Percentiles rank a stretch among this genome's conserved stretches.
Evolutionary conservation across 116 monocot genomes (phyloP).

Genomic region (Phalaenopsis hybrid): DNA sequence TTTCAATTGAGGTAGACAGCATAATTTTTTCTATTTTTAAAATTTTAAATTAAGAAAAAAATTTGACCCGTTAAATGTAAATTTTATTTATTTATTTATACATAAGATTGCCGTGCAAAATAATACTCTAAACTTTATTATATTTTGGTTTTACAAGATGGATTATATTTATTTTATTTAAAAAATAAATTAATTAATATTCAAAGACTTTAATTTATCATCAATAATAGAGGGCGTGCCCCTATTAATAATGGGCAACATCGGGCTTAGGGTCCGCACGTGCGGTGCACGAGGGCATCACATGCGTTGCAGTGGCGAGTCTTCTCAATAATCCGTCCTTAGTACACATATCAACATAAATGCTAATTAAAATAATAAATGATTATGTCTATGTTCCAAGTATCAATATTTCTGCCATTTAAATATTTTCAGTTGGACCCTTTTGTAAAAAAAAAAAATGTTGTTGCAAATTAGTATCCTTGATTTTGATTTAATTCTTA

Average conservation of each 20-base stretch:
- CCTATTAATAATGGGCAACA: background rate
- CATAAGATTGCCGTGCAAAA: too few species aligned
- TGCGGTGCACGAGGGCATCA: constrained; percentile 4
- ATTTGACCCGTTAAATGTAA: too few species aligned
- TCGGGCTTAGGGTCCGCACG: background rate
- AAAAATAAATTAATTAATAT: background rate
- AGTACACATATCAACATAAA: background rate
- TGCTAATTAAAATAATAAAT: background rate
- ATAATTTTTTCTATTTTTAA: too few species aligned
- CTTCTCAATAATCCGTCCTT: background rate
- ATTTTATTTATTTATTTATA: too few species aligned
- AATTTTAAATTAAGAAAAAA: too few species aligned
- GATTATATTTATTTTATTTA: background rate
- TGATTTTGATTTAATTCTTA: too few species aligned
- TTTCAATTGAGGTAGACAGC: too few species aligned
- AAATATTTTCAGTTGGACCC: background rate
- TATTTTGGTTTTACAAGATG: too few species aligned
- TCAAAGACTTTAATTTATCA: background rate
- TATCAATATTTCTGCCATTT: background rate
- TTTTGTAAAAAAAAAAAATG: too few species aligned
- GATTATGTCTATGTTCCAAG: too few species aligned
- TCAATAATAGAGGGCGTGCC: background rate
- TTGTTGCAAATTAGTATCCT: too few species aligned
- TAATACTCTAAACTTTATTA: too few species aligned
- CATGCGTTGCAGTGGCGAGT: background rate